Evolutionary conservation across 179 eudicot species (phyloP).

Genomic region (Beta lomatogona): DNA sequence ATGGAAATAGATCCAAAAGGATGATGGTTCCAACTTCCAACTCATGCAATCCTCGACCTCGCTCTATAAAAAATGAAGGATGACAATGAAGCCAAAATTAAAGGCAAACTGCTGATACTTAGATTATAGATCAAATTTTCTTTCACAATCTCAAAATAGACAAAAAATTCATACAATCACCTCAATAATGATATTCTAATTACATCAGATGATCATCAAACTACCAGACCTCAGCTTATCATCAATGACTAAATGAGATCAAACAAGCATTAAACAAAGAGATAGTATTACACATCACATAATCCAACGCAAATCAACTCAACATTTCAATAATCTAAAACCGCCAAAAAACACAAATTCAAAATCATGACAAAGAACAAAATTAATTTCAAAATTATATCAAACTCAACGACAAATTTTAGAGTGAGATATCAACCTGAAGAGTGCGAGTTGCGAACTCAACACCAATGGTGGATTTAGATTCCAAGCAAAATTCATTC

Average conservation of each 20-base stretch:
- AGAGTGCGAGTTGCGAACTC: conserved; percentile 70
- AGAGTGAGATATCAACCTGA: conserved; percentile 37
- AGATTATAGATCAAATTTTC: too few species aligned
- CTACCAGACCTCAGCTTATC: too few species aligned
- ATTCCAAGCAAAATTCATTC: conserved; percentile 67
- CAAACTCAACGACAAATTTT: background rate
- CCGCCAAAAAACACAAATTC: background rate
- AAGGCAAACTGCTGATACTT: background rate
- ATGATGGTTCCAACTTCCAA: background rate
- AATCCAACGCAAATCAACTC: background rate
- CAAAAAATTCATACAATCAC: background rate
- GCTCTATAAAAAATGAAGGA: background rate
- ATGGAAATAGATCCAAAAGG: conserved; percentile 3
- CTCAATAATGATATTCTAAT: background rate
- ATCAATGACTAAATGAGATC: background rate
- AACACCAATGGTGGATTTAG: conserved; percentile 69
- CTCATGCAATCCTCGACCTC: background rate
- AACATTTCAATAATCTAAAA: background rate
- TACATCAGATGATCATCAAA: background rate
- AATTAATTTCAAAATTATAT: background rate
- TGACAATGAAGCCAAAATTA: background rate
- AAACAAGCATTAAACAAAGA: background rate
- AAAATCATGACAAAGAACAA: background rate
- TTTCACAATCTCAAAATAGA: background rate
- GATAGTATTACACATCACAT: background rate